These are phyloP conservation scores for Mycosphaerella sp. DNA, from an alignment of 2,329 filamentous ascomycete genomes.

Conservation along the genomic window DNA sequence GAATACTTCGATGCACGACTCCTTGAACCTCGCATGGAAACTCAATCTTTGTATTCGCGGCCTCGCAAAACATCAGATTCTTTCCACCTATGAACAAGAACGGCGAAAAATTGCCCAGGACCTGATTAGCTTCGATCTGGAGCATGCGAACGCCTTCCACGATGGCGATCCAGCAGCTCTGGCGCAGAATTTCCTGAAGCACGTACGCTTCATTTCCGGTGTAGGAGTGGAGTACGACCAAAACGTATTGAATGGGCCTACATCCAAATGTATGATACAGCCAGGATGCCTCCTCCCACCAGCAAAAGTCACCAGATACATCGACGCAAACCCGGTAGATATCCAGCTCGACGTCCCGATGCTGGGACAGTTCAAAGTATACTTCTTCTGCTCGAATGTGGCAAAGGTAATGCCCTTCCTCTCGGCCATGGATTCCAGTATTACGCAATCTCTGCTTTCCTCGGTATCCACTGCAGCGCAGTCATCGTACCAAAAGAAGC, in stretches of 20 bases:
- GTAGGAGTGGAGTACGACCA: conserved; percentile 61
- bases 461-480: conserved; percentile 44
- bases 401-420: conserved; percentile 53
- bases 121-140: conserved; percentile 41
- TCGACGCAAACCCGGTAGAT: conserved; percentile 72
- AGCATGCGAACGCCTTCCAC: conserved; percentile 48
- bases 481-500: conserved; percentile 55
- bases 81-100: conserved; percentile 39
- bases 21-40: conserved; percentile 42
- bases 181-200: conserved; percentile 62
- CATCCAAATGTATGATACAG: not conserved
- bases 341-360: conserved; percentile 72
- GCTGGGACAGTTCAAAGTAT: conserved; percentile 69
- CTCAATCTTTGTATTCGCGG: conserved; percentile 37
- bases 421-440: conserved; percentile 50
- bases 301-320: conserved; percentile 64
- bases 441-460: conserved; percentile 49
- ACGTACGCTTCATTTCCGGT: conserved; percentile 67
- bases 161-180: conserved; percentile 58
- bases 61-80: conserved; percentile 35
- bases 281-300: conserved; percentile 52
- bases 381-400: conserved; percentile 62
- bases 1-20: conserved; percentile 43
- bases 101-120: conserved; percentile 39
- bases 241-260: conserved; percentile 38